These are phyloP conservation scores for Acanthamoeba castellanii DNA, from an alignment of 208 protist species.

Conservation along the genomic window DNA sequence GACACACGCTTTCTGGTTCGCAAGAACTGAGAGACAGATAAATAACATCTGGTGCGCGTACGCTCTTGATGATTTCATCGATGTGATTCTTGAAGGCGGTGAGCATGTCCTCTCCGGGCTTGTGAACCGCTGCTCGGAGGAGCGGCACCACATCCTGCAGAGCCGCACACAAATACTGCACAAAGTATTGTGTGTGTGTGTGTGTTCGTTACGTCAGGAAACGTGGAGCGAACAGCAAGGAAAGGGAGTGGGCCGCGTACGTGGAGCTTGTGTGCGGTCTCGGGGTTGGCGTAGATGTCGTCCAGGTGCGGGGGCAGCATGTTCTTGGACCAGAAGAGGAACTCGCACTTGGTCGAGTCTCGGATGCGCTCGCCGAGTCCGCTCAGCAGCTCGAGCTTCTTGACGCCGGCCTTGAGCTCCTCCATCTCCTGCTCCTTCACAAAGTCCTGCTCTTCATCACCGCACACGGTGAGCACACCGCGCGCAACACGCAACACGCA, in stretches of 20 bases:
- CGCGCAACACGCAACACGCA: not conserved
- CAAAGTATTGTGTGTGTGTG: not conserved
- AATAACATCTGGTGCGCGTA: not conserved
- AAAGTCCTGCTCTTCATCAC: constrained; percentile 36
- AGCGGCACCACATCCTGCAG: not conserved
- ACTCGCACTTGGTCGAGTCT: constrained; percentile 90
- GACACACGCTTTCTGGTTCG: not conserved
- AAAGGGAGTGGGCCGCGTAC: constrained; percentile 75
- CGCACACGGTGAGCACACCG: not conserved
- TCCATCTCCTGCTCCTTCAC: constrained; percentile 69
- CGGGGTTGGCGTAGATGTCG: constrained; percentile 90
- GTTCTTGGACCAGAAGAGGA: constrained; percentile 94
- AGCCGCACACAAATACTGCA: constrained; percentile 42
- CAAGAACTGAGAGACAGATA: not conserved
- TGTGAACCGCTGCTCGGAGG: constrained; percentile 61
- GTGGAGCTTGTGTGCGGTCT: constrained; percentile 87
- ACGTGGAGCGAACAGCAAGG: constrained; percentile 81
- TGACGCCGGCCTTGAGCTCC: constrained; percentile 83
- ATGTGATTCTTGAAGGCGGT: constrained; percentile 88
- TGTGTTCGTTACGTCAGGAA: constrained; percentile 87
- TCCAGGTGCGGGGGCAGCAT: constrained; percentile 93
- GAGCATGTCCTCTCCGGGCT: constrained; percentile 81
- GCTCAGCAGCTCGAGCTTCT: constrained; percentile 89
- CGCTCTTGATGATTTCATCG: constrained; percentile 71
- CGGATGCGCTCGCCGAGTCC: constrained; percentile 86